Evolutionary conservation across 148 eudicot genomes (phyloP), one percentile per base, ranked within the genome.

Genomic region (Silene conica): DNA sequence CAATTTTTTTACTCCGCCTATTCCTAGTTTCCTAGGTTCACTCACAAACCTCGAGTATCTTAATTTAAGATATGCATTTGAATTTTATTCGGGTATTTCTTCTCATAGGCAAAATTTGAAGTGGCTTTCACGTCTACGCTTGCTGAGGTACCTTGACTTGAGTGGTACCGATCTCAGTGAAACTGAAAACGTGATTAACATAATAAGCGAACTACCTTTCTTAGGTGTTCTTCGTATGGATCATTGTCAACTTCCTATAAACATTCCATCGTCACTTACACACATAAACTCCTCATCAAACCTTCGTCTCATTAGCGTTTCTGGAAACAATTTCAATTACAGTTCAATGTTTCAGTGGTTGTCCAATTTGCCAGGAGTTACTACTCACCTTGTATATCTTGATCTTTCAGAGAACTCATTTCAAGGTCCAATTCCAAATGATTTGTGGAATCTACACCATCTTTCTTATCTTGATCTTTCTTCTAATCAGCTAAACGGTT

Each of bases 261-360:
- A 2, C 14, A 9, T 63, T 20, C 59, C 69, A 15, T 45, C 71
- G n/a, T 63, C 75, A 26, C 63, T 76, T 58, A 11, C 73, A 8
- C 20, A 23, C 25, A 31, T 50, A 38, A 80, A 80, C 72, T 58
- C 63, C 62, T 54, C 79, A 5, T 11, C 62, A 60, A 63, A 43
- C 1, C 83, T 80, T 26, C 19, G 45, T 0, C 20, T 71, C 59
- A 75, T 80, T 66, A 67, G 74, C 46, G 73, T 80, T 66, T 28
- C 76, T 10, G 34, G n/a, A 5, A 80, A 76, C 45, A 1, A 7
- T 8, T 56, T 71, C 38, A 58, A 6, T 26, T 46, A 25, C 41
- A 54, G 62, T 34, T 75, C 54, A 23, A 65, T 75, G 15, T 76
- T 67, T 11, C 31, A 23, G n/a, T 57, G 75, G 75, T 56, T 80